Evolutionary conservation across 495 filamentous ascomycete species (phyloP), one percentile per base, ranked within the genome.

Genomic region (Aspergillus heteromorphus): DNA sequence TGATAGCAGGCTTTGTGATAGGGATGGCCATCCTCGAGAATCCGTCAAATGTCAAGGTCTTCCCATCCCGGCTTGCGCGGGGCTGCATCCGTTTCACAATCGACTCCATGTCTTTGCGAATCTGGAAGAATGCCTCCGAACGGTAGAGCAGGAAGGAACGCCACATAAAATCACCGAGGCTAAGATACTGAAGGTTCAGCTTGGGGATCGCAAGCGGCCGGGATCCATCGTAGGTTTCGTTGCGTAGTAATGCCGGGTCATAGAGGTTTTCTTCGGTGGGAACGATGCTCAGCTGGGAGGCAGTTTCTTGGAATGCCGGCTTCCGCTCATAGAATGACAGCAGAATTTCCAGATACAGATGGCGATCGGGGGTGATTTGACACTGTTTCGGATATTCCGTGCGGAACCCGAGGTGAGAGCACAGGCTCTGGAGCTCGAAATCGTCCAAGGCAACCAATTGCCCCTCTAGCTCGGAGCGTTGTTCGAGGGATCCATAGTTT

Each of bases 141-240:
- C 93, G 83, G 64, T 96, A 89, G 3, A 97, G 79, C 20, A 93
- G 78, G 60, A 97, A 87, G 13, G 92, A 88, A 34, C 93, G 80
- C 90, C 90, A 97, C 9, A 99, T 79, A 60, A 97, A 97, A 66
- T 99, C 93, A 4, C 93, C 91, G 30, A 96, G 82, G 7, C 90
- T 92, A 21, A 99, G 79, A 66, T 99, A 97, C 61, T 97, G 93
- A 38, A 99, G 78, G 64, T 96, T 97, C 47, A 97, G 72, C 60
- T 97, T 99, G 2, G 93, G 93, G 49, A 99, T 85, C 6, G 93
- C 89, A 45, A 99, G 76, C 9, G 93, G 91, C 21, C 83, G 82
- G 31, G 92, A 91, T 34, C 92, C 93, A 67, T 95, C 85, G 57
- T 97, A 99, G 11, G 79, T 80, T 61, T 96, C 92, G 54, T 92